These are phyloP conservation scores for Aspergillus latus DNA, from an alignment of 2,329 filamentous ascomycete genomes.

Conservation along the genomic window DNA sequence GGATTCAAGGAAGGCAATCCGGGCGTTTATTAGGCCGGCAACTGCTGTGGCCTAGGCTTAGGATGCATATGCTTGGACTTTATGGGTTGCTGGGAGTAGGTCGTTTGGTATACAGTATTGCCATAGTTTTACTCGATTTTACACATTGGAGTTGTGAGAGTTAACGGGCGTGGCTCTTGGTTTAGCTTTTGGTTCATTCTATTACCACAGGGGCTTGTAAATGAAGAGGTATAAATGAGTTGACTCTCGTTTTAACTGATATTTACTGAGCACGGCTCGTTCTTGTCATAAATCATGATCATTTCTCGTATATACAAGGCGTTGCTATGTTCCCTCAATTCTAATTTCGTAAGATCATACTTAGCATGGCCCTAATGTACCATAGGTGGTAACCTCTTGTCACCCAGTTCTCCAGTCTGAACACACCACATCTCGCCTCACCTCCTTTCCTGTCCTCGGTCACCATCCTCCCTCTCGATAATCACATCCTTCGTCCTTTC, in stretches of 20 bases:
- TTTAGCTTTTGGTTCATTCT: no score
- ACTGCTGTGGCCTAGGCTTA: not conserved
- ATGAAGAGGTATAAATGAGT: not conserved
- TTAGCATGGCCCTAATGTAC: no score
- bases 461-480: conserved; percentile 12
- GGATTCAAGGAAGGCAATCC: conserved; percentile 43
- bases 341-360: no score
- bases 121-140: no score
- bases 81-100: not conserved
- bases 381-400: no score
- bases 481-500: conserved; percentile 43
- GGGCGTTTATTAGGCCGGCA: conserved; percentile 40
- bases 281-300: not conserved
- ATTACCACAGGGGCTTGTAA: no score
- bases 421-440: not conserved
- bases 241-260: not conserved
- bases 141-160: no score
- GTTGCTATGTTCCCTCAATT: no score
- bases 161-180: no score
- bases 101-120: not conserved
- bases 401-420: no score
- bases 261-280: not conserved
- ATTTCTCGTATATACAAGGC: conserved; percentile 8
- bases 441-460: conserved; percentile 1
- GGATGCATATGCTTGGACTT: conserved; percentile 14